Base-by-base conservation (phyloP, 768 basidiomycete genomes). In the Suillus cothurnatus region DNA sequence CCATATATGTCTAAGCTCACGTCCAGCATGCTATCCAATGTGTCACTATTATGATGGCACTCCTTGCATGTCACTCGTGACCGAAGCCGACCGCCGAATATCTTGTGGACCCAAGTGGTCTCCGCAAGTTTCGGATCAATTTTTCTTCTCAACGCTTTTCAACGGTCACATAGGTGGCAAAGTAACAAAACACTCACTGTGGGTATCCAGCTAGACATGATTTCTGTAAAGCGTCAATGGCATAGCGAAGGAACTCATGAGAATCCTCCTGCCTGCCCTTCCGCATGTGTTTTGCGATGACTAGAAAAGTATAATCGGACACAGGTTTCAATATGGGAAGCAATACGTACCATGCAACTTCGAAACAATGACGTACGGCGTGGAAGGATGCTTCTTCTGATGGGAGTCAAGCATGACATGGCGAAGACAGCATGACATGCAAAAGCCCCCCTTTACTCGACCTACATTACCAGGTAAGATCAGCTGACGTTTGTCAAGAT, bases 181-280 rank as follows among this genome's bases (percentile, higher is more conserved):
- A 23, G 17, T 65, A 49, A 34, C 55, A 56, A 60, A 38, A 47
- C 52, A 80, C 92, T 67, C 70, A 94, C 94, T 87, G 84, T 68
- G 90, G 81, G 62, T 86, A 76, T 21, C 90, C 92, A 56, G 85
- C 85, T 64, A 96, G 80, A 73, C 91, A 93, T 8, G 91, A 86
- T 71, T 89, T 92, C 77, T 99, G 97, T 61, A 99, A 78, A 32
- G 90, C 91, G 71, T 99, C 97, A 36, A 98, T 88, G 23, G 90
- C 89, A 76, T 96, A 97, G 38, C 97, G 89, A 58, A 99, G 87
- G 73, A 99, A 99, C 77, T 99, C 97, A 74, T 99, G 97, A 11
- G 97, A 89, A 75, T 99, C 97, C 74, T 99, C 97, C 76, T 99
- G 97, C 70, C 94, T 81, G n/a, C 94, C 95, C 77, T 80, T 86